phyloP scores from a whole-genome alignment of 2,329 filamentous ascomycete species.

The Ascomycota sp. region DNA sequence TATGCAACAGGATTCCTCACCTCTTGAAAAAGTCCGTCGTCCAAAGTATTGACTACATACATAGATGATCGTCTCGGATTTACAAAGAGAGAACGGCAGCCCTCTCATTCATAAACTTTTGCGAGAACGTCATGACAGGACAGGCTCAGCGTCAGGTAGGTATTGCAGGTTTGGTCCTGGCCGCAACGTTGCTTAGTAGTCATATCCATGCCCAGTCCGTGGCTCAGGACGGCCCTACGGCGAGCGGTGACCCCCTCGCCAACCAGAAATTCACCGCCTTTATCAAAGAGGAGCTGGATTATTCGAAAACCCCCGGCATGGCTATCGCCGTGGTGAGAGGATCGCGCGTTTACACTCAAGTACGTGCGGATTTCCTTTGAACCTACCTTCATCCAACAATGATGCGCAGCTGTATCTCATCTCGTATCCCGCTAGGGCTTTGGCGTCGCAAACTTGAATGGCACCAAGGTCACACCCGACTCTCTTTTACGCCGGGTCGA shows the following conservation, averaged over 20 bases:
- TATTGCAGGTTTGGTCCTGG: too few species aligned
- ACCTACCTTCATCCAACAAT: background rate
- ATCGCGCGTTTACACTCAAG: conserved; percentile 7
- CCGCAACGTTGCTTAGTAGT: too few species aligned
- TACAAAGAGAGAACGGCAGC: too few species aligned
- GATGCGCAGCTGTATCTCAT: background rate
- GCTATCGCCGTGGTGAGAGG: conserved; percentile 10
- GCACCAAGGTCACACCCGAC: conserved; percentile 19
- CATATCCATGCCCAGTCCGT: too few species aligned
- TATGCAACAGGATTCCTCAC: too few species aligned
- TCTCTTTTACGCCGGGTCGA: conserved; percentile 35
- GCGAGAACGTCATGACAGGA: too few species aligned
- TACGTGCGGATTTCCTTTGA: conserved; percentile 1
- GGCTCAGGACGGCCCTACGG: too few species aligned
- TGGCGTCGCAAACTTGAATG: conserved; percentile 11
- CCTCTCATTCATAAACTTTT: too few species aligned
- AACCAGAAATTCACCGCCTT: conserved; percentile 3
- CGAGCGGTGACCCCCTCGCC: background rate
- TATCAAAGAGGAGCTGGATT: conserved; percentile 4
- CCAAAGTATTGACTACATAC: too few species aligned
- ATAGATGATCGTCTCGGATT: too few species aligned
- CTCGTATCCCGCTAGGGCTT: conserved; percentile 6
- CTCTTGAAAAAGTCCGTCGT: too few species aligned
- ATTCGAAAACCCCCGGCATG: conserved; percentile 10
- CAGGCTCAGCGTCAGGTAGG: too few species aligned